These are phyloP conservation scores for Chlamydomonas asymmetrica DNA, from an alignment of 139 green algal genomes.

Conservation along the genomic window DNA sequence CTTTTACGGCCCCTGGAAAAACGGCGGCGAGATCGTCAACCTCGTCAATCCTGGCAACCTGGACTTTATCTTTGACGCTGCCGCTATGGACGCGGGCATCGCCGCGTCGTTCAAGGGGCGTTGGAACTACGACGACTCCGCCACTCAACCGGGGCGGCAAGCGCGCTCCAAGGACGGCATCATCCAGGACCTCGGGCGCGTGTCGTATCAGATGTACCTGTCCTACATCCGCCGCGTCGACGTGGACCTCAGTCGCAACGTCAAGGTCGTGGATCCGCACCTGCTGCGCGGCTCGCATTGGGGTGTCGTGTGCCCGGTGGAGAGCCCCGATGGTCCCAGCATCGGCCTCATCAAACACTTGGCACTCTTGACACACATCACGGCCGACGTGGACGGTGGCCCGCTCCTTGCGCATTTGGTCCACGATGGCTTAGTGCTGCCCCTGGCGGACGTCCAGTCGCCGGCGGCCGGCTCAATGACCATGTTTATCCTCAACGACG, in stretches of 20 bases:
- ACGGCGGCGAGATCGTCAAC: neutral
- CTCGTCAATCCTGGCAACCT: slow-evolving; percentile 12
- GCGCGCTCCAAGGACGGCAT: slow-evolving; percentile 6
- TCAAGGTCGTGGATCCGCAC: slow-evolving; percentile 47
- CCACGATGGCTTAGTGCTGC: neutral
- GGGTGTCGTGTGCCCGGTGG: slow-evolving; percentile 68
- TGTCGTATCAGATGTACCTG: slow-evolving; percentile 60
- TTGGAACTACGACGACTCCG: neutral
- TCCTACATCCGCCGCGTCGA: slow-evolving; percentile 47
- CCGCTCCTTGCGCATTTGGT: neutral
- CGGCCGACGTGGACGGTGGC: neutral
- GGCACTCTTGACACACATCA: slow-evolving; percentile 41
- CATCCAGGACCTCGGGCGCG: slow-evolving; percentile 56
- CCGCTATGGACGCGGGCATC: slow-evolving; percentile 49
- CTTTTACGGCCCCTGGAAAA: neutral
- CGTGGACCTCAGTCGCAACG: neutral
- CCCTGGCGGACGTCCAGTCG: too few relatives aligned
- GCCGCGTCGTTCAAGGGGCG: slow-evolving; percentile 35
- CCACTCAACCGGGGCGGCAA: too few relatives aligned
- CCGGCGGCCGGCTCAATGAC: too few relatives aligned
- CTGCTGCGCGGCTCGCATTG: slow-evolving; percentile 64
- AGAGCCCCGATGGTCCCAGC: slow-evolving; percentile 56
- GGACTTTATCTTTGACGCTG: slow-evolving; percentile 51
- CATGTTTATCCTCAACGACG: slow-evolving; percentile 17
- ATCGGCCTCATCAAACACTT: slow-evolving; percentile 72